Percentiles rank a stretch among this genome's conserved stretches.
phyloP scores from a whole-genome alignment of 805 yeast species.

The Candida broadrunensis region DNA sequence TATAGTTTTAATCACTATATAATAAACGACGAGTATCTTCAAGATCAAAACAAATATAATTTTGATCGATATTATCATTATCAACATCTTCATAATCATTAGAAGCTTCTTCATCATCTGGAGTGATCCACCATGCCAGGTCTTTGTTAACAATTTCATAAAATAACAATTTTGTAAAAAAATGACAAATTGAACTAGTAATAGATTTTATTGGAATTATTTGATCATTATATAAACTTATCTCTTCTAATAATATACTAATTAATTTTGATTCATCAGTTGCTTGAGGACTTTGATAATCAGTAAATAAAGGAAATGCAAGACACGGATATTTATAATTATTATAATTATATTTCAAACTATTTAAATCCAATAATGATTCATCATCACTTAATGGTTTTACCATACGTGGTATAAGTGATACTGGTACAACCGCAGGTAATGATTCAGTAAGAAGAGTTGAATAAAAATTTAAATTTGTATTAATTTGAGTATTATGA shows the following conservation, averaged over 20 bases:
- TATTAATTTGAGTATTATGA: neutral
- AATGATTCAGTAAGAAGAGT: slow-evolving; percentile 4
- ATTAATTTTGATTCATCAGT: slow-evolving; percentile 11
- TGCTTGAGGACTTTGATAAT: neutral
- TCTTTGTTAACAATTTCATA: neutral
- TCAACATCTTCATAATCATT: neutral
- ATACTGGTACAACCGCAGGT: slow-evolving; percentile 4
- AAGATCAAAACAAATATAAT: neutral
- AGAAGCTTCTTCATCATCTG: neutral
- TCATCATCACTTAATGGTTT: slow-evolving; percentile 6
- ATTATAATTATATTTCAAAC: slow-evolving; percentile 1
- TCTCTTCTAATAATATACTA: slow-evolving; percentile 12
- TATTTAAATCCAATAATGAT: neutral
- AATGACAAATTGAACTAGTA: neutral
- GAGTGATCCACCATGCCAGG: neutral
- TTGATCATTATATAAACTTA: slow-evolving; percentile 4
- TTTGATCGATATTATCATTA: neutral
- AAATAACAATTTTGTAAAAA: neutral
- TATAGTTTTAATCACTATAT: neutral
- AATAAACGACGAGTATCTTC: neutral
- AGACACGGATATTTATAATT: neutral
- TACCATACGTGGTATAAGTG: slow-evolving; percentile 9
- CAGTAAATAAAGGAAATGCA: no score
- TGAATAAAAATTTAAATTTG: slow-evolving; percentile 3
- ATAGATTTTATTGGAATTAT: neutral